Base-by-base conservation (phyloP, 345 rosid genomes). In the Citrus inodora region DNA sequence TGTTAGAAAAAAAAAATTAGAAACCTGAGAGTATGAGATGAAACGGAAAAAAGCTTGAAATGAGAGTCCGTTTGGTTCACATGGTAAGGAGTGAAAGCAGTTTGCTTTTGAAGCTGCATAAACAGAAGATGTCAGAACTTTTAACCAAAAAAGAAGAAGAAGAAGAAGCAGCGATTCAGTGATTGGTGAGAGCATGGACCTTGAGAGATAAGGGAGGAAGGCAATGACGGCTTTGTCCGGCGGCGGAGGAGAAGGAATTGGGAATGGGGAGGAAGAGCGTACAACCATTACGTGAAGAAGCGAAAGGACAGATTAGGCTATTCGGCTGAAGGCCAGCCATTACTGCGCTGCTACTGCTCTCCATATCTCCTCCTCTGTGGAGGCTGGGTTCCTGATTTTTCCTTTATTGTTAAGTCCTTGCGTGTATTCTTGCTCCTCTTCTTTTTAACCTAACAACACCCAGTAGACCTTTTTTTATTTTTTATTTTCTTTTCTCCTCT, bases 1-100 rank as follows among this genome's bases (percentile, higher is more conserved):
- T 40, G 46, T 40, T 9, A 40, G 24, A 21, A 28, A 25, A 74
- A 74, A 11, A 58, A 46, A 73, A 28, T 37, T 17, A n/a, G 28
- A 9, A 1, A 87, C 97, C 92, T 90, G 79, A 70, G 74, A 72
- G 89, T 81, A 30, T 78, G 87, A 24, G 90, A 85, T 8, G 81
- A 68, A 1, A 84, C 77, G 64, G 89, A 88, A 78, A 80, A 82
- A 9, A 53, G 73, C 80, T 69, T 80, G 56, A 85, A 77, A 62
- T 83, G 75, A 37, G 90, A 84, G 68, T 58, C 82, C 8, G 82
- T 77, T 40, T 48, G 87, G 69, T 48, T 79, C 66, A 67, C 78
- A 67, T 70, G 40, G 75, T 5, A 35, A 2, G 82, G 73, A 69
- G 85, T 46, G 9, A 82, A 80, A 63, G 83, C 69, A 76, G 77